Base-by-base conservation (phyloP, 2,329 filamentous ascomycete species). In the Colletotrichum costaricense region DNA sequence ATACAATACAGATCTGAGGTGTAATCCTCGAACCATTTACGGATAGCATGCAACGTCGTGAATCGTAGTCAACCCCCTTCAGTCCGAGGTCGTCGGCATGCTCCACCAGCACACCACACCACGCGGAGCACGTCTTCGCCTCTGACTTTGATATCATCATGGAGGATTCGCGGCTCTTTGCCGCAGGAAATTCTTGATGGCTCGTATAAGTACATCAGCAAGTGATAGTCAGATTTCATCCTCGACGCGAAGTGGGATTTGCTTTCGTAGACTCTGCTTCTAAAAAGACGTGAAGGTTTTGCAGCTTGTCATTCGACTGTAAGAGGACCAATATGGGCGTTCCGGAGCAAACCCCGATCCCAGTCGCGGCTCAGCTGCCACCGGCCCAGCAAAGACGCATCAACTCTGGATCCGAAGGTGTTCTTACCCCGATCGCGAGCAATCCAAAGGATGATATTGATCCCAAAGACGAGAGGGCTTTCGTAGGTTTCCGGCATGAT, bases 391-490 rank as follows among this genome's bases (percentile, higher is more conserved):
- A 35, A 19, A n/a, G 8, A 5, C 46, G 4, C 0, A 4, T 19
- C 7, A 4, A 35, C 11, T 28, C 63, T 2, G 56, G 28, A 6
- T 67, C 69, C n/a, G 28, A 63, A 8, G 35, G 9, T 4, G 49
- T 2, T 11, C 26, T 71, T 6, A 49, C 26, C 4, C 46, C 63
- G 0, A 35, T 57, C 0, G 35, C 60, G 1, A 71, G 63, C 28
- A 22, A 35, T n/a, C 35, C 63, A 30, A 67, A 67, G 5, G 46
- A 67, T 1, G 46, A 67, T 22, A 62, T 67, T 14, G 69, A 67
- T 2, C 69, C 69, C 3, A 62, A 71, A n/a, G 63, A 71, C n/a
- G 69, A 71, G 57, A 42, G 69, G 35, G 69, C 69, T 6, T 71
- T 71, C 33, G 69, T 71, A 49, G 4, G 69, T 56, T 33, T 22